A percentile compares a stretch with the other conserved stretches of the same genome.
These are phyloP conservation scores for Dothistroma septosporum DNA, from an alignment of 2,329 filamentous ascomycete genomes.

Conservation along the genomic window DNA sequence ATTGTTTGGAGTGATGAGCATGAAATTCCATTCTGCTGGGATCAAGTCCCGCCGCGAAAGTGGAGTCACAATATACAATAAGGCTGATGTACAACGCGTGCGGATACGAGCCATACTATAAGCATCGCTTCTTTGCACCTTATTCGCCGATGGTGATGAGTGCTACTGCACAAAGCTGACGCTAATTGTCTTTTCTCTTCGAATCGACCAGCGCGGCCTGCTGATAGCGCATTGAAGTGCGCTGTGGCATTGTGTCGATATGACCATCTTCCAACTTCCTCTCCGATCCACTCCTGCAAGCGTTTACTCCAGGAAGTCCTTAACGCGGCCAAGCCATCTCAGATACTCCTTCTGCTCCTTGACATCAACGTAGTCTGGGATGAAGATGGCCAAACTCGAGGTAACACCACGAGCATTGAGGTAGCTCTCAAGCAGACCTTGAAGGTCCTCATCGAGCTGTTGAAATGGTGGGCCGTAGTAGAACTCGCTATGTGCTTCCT, in stretches of 20 bases:
- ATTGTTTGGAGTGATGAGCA: too few relatives aligned
- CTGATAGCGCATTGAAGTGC: not conserved
- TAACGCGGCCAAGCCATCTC: conserved; percentile 78
- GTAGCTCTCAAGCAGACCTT: conserved; percentile 86
- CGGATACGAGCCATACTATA: not conserved
- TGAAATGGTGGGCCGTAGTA: conserved; percentile 91
- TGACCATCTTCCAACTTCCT: not conserved
- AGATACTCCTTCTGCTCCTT: conserved; percentile 99
- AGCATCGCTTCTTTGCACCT: not conserved
- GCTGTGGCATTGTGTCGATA: not conserved
- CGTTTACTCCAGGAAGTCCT: conserved; percentile 69
- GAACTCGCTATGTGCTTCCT: conserved; percentile 58
- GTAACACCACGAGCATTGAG: conserved; percentile 92
- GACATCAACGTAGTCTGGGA: conserved; percentile 92
- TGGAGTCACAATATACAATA: not conserved
- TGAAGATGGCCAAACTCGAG: conserved; percentile 78
- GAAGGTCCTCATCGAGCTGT: conserved; percentile 93
- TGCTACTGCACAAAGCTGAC: not conserved
- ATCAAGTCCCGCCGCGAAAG: not conserved
- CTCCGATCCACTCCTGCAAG: not conserved
- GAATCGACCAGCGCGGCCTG: not conserved
- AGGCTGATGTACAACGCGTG: not conserved
- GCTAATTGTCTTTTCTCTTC: not conserved
- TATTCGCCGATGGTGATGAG: not conserved
- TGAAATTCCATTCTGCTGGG: too few relatives aligned